Base-by-base conservation (phyloP, 345 rosid genomes). In the Linum tenue region DNA sequence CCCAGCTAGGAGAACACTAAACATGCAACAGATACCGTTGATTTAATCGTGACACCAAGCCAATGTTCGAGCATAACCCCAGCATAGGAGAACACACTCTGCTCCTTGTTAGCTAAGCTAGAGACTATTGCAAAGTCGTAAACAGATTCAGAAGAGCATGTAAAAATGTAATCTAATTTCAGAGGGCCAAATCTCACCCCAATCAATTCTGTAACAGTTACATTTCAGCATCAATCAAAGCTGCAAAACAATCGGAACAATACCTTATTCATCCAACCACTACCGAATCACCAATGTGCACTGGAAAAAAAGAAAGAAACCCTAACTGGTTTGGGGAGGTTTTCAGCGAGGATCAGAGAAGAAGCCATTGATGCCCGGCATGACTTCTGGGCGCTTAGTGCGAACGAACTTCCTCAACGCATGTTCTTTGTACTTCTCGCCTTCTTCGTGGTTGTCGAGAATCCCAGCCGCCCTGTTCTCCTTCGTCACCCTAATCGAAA, bases 291-390 rank as follows among this genome's bases (percentile, higher is more conserved):
- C 39, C 56, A 70, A 75, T 64, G n/a, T 42, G 56, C 40, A 2
- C 63, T 60, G 56, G 59, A 67, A 59, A 60, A 5, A 39, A 39
- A 55, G 11, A 38, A 50, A 62, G 9, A 58, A 15, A 5, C 16
- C 58, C 16, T 12, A 22, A 22, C 16, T 55, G 58, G 16, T 55
- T 55, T 12, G 12, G 58, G 58, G 58, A n/a, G 11, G 58, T 22
- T 11, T 22, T 55, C 16, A 55, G 12, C 58, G 62, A 12, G 88
- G 89, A 8, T 79, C 73, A 1, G 87, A 80, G 82, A 84, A 86
- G 78, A 84, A 84, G 67, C 72, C 51, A 51, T 84, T 84, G 77
- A 86, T 5, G 22, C 89, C 80, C 2, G 89, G 87, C 89, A 86
- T 84, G 77, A 86, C 64, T 84, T 86, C 74, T 17, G 87, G 73